phyloP scores from a whole-genome alignment of 2,329 filamentous ascomycete genomes.

The Exophiala spinifera region DNA sequence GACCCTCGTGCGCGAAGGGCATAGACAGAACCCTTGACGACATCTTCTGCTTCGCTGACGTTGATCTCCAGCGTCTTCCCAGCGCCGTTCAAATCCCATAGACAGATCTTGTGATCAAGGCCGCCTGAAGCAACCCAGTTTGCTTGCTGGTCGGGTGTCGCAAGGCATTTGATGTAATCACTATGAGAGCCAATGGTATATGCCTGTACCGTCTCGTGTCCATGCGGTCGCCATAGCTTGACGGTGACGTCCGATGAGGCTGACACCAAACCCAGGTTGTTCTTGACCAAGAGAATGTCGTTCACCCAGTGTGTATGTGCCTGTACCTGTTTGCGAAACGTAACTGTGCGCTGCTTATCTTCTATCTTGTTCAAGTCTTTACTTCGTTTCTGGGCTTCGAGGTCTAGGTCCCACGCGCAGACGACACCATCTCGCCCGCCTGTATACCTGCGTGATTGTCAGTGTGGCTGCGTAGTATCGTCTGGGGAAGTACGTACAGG shows the following conservation, averaged over 20 bases:
- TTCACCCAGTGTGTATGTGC: conserved; percentile 97
- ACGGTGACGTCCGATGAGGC: conserved; percentile 93
- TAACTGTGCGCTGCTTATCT: conserved; percentile 43
- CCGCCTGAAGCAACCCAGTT: conserved; percentile 94
- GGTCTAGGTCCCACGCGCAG: conserved; percentile 89
- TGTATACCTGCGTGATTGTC: conserved; percentile 67
- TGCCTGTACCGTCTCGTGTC: conserved; percentile 55
- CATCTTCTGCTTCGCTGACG: conserved; percentile 65
- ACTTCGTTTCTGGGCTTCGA: conserved; percentile 53
- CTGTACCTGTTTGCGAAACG: conserved; percentile 62
- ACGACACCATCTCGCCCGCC: conserved; percentile 92
- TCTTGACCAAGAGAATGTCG: conserved; percentile 77
- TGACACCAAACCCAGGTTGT: conserved; percentile 76
- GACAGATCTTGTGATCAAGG: conserved; percentile 82
- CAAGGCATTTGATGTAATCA: conserved; percentile 94
- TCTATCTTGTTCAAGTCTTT: conserved; percentile 19
- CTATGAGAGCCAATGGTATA: conserved; percentile 85
- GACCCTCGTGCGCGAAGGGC: conserved; percentile 75
- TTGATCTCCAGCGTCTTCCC: conserved; percentile 87
- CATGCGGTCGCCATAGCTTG: conserved; percentile 82
- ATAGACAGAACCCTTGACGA: conserved; percentile 93
- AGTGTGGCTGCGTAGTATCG: conserved; percentile 14
- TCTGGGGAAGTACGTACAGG: conserved; percentile 60
- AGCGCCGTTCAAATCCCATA: conserved; percentile 89
- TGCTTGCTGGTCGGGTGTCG: conserved; percentile 66